These are phyloP conservation scores for Microcera coccophila DNA, from an alignment of 2,329 filamentous ascomycete genomes.

Conservation along the genomic window DNA sequence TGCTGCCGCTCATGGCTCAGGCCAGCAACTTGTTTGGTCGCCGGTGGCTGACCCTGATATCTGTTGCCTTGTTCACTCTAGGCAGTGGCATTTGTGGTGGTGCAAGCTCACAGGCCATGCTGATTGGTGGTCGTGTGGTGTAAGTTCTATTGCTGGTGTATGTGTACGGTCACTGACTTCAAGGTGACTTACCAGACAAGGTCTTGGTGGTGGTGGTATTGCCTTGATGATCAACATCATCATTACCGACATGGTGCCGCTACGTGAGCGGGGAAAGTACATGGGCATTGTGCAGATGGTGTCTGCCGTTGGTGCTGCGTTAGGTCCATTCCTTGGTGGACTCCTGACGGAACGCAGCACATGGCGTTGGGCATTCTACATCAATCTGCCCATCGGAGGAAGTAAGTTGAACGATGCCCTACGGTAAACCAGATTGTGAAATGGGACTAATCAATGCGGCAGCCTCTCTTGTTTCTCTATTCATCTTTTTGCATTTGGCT, in stretches of 20 bases:
- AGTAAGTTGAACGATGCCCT: too few relatives aligned
- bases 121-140: conserved; percentile 46
- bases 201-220: conserved; percentile 36
- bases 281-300: conserved; percentile 29
- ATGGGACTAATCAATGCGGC: too few relatives aligned
- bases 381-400: conserved; percentile 37
- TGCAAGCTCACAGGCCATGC: conserved; percentile 36
- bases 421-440: too few relatives aligned
- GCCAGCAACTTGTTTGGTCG: conserved; percentile 48
- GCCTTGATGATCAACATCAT: conserved; percentile 29
- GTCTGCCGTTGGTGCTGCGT: conserved; percentile 28
- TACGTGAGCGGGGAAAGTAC: conserved; percentile 42
- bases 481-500: too few relatives aligned
- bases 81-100: conserved; percentile 50
- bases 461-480: too few relatives aligned
- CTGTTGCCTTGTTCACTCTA: conserved; percentile 23
- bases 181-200: too few relatives aligned
- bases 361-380: conserved; percentile 43
- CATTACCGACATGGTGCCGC: conserved; percentile 43
- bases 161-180: too few relatives aligned
- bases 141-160: too few relatives aligned
- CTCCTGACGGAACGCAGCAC: conserved; percentile 11
- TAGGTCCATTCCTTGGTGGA: conserved; percentile 30
- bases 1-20: conserved; percentile 47
- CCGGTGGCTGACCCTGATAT: conserved; percentile 33